phyloP scores from a whole-genome alignment of 2,329 filamentous ascomycete species.

The Fusarium subtropicale region DNA sequence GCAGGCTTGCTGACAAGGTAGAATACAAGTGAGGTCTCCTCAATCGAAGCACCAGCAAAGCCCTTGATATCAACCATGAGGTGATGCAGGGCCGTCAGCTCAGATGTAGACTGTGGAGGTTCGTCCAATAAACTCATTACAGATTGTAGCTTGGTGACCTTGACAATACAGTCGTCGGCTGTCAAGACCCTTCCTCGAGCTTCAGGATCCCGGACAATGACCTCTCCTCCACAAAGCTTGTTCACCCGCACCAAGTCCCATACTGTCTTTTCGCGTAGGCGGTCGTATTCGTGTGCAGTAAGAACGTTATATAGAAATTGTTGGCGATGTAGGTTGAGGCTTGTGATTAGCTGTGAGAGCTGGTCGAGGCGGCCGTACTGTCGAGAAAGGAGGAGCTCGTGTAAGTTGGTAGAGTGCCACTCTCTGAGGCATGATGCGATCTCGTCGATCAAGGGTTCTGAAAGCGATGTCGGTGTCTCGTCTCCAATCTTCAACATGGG shows the following conservation, averaged over 20 bases:
- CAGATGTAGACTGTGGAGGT: slow-evolving; percentile 75
- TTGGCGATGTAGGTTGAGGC: slow-evolving; percentile 85
- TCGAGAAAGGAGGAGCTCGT: slow-evolving; percentile 86
- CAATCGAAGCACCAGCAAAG: slow-evolving; percentile 80
- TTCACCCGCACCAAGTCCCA: slow-evolving; percentile 97
- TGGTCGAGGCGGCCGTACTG: slow-evolving; percentile 85
- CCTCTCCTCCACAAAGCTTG: slow-evolving; percentile 91
- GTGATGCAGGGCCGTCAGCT: slow-evolving; percentile 81
- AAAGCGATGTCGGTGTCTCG: slow-evolving; percentile 88
- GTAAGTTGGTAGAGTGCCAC: slow-evolving; percentile 98
- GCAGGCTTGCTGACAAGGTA: slow-evolving; percentile 80
- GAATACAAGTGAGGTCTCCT: slow-evolving; percentile 79
- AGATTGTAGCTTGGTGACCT: slow-evolving; percentile 90
- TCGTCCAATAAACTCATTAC: slow-evolving; percentile 94
- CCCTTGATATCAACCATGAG: slow-evolving; percentile 85
- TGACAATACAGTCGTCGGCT: slow-evolving; percentile 91
- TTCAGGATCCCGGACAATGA: slow-evolving; percentile 91
- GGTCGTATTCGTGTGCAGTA: slow-evolving; percentile 84
- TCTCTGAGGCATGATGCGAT: slow-evolving; percentile 96
- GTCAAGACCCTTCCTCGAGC: slow-evolving; percentile 88
- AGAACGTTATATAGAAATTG: slow-evolving; percentile 95
- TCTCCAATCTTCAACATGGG: slow-evolving; percentile 98
- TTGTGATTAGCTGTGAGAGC: slow-evolving; percentile 81
- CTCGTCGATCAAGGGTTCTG: slow-evolving; percentile 95
- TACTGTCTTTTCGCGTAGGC: slow-evolving; percentile 86